phyloP scores from a whole-genome alignment of 2,329 filamentous ascomycete species.

The Pseudohalonectria lignicola region DNA sequence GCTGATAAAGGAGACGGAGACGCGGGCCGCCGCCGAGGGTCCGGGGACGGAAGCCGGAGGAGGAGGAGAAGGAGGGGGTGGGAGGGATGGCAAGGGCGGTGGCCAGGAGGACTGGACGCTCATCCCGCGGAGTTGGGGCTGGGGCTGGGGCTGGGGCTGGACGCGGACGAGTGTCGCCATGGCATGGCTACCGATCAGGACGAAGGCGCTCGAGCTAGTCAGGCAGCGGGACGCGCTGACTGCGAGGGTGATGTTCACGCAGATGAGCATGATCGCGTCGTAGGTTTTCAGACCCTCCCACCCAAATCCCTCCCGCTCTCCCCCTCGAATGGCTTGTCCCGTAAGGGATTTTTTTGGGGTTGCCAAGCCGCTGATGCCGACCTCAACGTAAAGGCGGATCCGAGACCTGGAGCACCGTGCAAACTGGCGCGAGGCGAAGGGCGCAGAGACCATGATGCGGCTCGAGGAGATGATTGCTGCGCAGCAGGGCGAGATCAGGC shows the following conservation, averaged over 20 bases:
- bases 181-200: constrained; percentile 30
- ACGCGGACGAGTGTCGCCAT: constrained; percentile 27
- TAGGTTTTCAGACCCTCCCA: constrained; percentile 12
- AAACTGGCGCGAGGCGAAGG: constrained; percentile 16
- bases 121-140: constrained; percentile 24
- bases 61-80: no score
- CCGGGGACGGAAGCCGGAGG: constrained; percentile 8
- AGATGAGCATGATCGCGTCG: constrained; percentile 36
- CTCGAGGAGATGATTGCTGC: constrained; percentile 14
- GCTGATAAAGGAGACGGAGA: constrained; percentile 30
- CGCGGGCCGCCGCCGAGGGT: constrained; percentile 13
- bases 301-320: no score
- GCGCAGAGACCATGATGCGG: constrained; percentile 15
- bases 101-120: constrained; percentile 21
- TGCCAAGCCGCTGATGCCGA: constrained; percentile 1
- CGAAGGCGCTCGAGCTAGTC: constrained; percentile 32
- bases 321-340: no score
- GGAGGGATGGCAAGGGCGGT: constrained; percentile 1
- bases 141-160: constrained; percentile 18
- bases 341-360: not conserved
- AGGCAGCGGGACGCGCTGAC: constrained; percentile 33
- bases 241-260: constrained; percentile 32
- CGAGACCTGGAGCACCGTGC: constrained; percentile 22
- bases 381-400: constrained; percentile 17
- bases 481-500: constrained; percentile 16